Percentiles rank a stretch among this genome's conserved stretches.
Conservation (phyloP, 2,329 filamentous ascomycete genomes). For the Talaromyces sp. region DNA sequence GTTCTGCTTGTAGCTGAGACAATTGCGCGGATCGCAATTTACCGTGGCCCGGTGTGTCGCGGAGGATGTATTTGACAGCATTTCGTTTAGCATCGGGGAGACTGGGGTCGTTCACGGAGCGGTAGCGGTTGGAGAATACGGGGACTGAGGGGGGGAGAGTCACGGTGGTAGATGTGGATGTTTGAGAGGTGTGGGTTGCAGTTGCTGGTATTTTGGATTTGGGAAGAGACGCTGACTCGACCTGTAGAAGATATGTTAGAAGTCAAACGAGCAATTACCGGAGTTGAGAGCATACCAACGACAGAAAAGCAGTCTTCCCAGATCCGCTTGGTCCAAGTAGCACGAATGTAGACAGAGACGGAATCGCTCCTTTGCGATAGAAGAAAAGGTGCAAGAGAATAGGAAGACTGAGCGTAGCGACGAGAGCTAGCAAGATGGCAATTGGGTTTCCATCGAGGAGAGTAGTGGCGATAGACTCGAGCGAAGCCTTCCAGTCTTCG, state of each 20-base stretch:
- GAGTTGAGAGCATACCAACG: constrained; percentile 55
- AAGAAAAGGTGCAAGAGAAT: constrained; percentile 73
- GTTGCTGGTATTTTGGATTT: constrained; percentile 30
- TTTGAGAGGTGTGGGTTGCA: constrained; percentile 61
- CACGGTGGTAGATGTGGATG: constrained; percentile 55
- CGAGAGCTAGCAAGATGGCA: constrained; percentile 61
- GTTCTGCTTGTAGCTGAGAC: constrained; percentile 29
- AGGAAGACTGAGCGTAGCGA: constrained; percentile 70
- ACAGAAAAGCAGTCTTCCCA: constrained; percentile 87
- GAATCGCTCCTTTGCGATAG: constrained; percentile 60
- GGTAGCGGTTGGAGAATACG: constrained; percentile 60
- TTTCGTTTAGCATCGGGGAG: constrained; percentile 52
- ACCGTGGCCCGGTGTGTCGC: constrained; percentile 89
- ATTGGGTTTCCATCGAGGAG: constrained; percentile 43
- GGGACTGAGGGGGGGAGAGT: constrained; percentile 52
- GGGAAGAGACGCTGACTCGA: constrained; percentile 44
- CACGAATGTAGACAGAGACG: constrained; percentile 69
- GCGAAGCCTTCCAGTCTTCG: constrained; percentile 32
- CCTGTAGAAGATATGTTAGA: constrained; percentile 26
- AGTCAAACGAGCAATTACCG: neutral
- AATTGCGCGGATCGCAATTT: constrained; percentile 70
- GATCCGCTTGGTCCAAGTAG: constrained; percentile 75
- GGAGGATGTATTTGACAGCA: constrained; percentile 37
- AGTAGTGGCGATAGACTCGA: constrained; percentile 38
- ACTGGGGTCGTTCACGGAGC: constrained; percentile 62